Evolutionary conservation across 441 rosid genomes (phyloP).

Genomic region (Bocquillonia castaneifolia): DNA sequence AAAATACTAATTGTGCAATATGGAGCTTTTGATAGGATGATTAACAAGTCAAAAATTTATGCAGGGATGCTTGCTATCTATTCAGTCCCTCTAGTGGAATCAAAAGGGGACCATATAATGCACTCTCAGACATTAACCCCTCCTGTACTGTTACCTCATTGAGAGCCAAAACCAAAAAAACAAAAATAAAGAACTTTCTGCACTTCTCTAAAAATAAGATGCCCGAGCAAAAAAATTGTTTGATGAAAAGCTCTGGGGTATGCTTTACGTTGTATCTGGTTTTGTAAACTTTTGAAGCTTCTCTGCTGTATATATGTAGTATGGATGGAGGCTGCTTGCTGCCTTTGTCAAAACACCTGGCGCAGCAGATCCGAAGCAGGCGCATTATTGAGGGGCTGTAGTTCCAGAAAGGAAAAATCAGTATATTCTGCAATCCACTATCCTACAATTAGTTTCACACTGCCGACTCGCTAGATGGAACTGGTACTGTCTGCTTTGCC

Average conservation of each 20-base stretch:
- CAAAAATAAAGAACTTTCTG: not conserved
- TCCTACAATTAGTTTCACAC: slow-evolving; percentile 18
- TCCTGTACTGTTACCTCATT: not conserved
- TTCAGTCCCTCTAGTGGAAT: slow-evolving; percentile 11
- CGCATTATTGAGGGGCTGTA: not conserved
- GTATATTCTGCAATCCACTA: slow-evolving; percentile 1
- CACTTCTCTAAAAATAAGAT: not conserved
- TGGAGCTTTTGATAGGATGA: slow-evolving; percentile 13
- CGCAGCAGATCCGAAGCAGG: not conserved
- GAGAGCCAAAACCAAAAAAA: not conserved
- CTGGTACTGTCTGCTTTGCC: slow-evolving; percentile 21
- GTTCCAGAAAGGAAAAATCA: slow-evolving; percentile 6
- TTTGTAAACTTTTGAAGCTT: not conserved
- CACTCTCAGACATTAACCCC: not conserved
- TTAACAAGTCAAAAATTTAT: slow-evolving; percentile 14
- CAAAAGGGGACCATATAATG: slow-evolving; percentile 13
- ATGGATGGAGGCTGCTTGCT: not conserved
- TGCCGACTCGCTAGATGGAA: slow-evolving; percentile 28
- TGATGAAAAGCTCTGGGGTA: not conserved
- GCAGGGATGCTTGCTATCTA: slow-evolving; percentile 7
- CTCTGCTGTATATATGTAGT: not conserved
- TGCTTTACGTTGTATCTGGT: not conserved
- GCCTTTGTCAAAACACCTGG: slow-evolving; percentile 4
- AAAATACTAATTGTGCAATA: slow-evolving; percentile 16
- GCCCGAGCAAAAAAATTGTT: not conserved